These are phyloP conservation scores for Limtongia smithiae DNA, from an alignment of 805 yeast genomes.

Conservation along the genomic window DNA sequence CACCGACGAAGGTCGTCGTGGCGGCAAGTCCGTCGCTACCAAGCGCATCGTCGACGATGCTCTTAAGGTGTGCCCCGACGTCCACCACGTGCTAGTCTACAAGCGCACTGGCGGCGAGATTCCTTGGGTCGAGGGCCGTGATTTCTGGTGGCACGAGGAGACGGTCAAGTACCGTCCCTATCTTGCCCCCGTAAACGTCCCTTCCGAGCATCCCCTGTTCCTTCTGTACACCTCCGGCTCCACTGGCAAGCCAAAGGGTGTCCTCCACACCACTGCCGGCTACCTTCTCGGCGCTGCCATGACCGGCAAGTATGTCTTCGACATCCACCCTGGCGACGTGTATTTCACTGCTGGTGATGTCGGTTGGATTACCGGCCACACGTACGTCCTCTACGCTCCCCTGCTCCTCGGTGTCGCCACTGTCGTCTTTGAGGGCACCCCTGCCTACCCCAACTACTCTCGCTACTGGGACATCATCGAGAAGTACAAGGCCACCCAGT, in stretches of 20 bases:
- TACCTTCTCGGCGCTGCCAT: constrained; percentile 88
- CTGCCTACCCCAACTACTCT: constrained; percentile 92
- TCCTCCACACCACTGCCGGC: constrained; percentile 92
- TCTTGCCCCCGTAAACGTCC: constrained; percentile 80
- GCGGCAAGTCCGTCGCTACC: constrained; percentile 88
- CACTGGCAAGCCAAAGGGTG: constrained; percentile 98
- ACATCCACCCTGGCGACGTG: constrained; percentile 81
- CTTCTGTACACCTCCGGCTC: constrained; percentile 96
- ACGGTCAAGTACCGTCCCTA: constrained; percentile 75
- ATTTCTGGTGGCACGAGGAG: constrained; percentile 95
- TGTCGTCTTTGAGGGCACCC: constrained; percentile 94
- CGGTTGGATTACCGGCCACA: constrained; percentile 99
- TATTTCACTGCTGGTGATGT: constrained; percentile 97
- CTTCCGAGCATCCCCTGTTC: constrained; percentile 92
- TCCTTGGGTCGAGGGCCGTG: constrained; percentile 75
- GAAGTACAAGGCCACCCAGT: constrained; percentile 85
- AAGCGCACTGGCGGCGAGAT: constrained; percentile 80
- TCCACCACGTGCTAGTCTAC: constrained; percentile 79
- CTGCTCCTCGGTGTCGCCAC: constrained; percentile 83
- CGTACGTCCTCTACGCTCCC: constrained; percentile 94
- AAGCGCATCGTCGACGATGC: constrained; percentile 96
- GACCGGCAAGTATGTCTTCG: constrained; percentile 90
- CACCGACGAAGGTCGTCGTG: constrained; percentile 92
- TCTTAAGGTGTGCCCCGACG: constrained; percentile 62
- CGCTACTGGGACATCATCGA: constrained; percentile 97